A percentile compares a stretch with the other conserved stretches of the same genome.
phyloP scores from a whole-genome alignment of 148 eudicot species.

The Fagopyrum esculentum region DNA sequence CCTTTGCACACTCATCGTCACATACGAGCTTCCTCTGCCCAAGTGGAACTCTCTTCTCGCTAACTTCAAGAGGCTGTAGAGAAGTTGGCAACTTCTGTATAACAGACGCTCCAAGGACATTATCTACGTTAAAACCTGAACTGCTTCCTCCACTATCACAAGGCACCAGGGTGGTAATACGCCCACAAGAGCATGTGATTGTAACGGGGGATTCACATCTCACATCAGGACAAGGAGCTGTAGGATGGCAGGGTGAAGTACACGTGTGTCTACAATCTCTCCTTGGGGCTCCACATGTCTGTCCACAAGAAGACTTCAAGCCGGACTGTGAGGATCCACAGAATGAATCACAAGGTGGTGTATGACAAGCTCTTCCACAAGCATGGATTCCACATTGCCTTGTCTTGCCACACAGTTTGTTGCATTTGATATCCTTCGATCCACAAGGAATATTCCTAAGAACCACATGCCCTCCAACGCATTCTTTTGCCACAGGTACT shows the following conservation, averaged over 20 bases:
- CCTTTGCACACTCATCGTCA: constrained; percentile 85
- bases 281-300: constrained; percentile 90
- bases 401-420: constrained; percentile 74
- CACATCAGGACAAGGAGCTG: constrained; percentile 61
- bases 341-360: constrained; percentile 65
- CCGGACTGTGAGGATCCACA: constrained; percentile 27
- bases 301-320: constrained; percentile 62
- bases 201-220: constrained; percentile 75
- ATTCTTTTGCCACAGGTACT: constrained; percentile 79
- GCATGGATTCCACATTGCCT: constrained; percentile 91
- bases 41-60: constrained; percentile 60
- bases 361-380: constrained; percentile 83
- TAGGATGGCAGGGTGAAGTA: constrained; percentile 72
- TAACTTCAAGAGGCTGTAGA: constrained; percentile 70
- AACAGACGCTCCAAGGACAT: constrained; percentile 62
- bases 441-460: constrained; percentile 94
- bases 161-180: constrained; percentile 62
- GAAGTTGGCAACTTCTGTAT: constrained; percentile 68
- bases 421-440: constrained; percentile 88
- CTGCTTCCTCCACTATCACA: constrained; percentile 75
- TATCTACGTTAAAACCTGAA: constrained; percentile 38
- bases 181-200: constrained; percentile 83
- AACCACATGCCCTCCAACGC: constrained; percentile 90
- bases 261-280: constrained; percentile 92
- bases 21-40: constrained; percentile 81